Base-by-base conservation (phyloP, 805 yeast genomes). In the Teunomyces barrocoloradensis region DNA sequence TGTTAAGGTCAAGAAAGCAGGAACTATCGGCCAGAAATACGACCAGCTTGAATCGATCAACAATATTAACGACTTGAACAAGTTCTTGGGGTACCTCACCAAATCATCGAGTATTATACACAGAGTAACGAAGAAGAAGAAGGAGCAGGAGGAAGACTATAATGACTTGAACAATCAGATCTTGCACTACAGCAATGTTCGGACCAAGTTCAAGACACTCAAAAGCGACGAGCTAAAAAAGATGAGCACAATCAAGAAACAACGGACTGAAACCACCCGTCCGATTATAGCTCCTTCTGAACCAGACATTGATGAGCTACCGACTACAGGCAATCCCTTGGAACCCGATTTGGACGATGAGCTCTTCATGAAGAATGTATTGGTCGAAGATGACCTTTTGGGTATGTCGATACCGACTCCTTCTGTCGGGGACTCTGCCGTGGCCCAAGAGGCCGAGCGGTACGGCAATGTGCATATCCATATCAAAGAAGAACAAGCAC, bases 31-130 rank as follows among this genome's bases (percentile, higher is more conserved):
- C 18, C 28, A 51, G 15, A 47, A 58, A 7, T 53, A 61, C 30
- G 72, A 68, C 40, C 73, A 69, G 50, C 51, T 73, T 15, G 77
- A 71, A 44, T 61, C 63, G 13, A 69, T 73, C 40, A 68, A 65
- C 51, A 69, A 70, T 46, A 55, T 69, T 18, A 67, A 68, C 51
- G 77, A 72, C 52, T 60, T 73, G 50, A 71, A 73, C 50, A 63
- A 65, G 51, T 70, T 72, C 44, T 51, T 71, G 40, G 65, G 65
- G 11, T 73, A 71, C 52, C 51, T 69, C 27, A 64, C 68, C 32
- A 71, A 68, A 45, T 66, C 66, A 30, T 59, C 72, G 33, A 68
- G 62, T 43, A 60, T 73, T 28, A 66, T 73, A 36, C 69, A 69
- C 46, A 60, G 71, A 45, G 77, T 65, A 6, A 69, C 74, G 13